Evolutionary conservation across 768 basidiomycete genomes (phyloP), one percentile per base, ranked within the genome.

Genomic region (Tulasnella sp.): DNA sequence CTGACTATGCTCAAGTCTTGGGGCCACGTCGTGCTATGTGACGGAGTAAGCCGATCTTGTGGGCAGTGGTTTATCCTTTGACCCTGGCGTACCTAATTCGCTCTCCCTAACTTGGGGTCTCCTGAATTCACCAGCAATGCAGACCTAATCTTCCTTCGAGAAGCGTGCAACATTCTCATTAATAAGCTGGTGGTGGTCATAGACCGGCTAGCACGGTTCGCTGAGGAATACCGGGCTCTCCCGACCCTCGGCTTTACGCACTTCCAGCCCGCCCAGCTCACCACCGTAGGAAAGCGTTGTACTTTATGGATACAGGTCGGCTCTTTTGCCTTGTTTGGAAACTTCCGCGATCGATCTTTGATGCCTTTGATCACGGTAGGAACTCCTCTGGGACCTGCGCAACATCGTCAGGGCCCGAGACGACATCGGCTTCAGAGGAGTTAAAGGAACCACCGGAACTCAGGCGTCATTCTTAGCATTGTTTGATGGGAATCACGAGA

Each of bases 361-460:
- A 35, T 37, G 0, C 35, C 11, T 59, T 32, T 29, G 52, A 59
- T 32, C 19, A 8, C 47, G 65, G 11, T 75, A 92, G 88, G 97
- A 99, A 77, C 85, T 99, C 2, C 83, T 98, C 1, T 98, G 95
- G 96, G 97, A 99, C 80, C 83, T 99, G 73, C 85, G 96, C 22
- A 98, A 98, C 80, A 84, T 99, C 78, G 88, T 89, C 78, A 88
- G 96, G 36, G 94, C 92, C 0, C 83, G 93, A 29, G 89, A 92
- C 75, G 96, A 98, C 79, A 81, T 99, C 66, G 96, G 97, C 4
- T 98, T 99, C 84, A 88, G 97, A 70, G 97, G 97, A 62, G 97
- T 96, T 67, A 99, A 99, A 81, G 97, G 97, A n/a, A 98, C 97
- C 0, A 99, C 97, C 0, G 97, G 97, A 9, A 98, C 97, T 0